Conservation (phyloP, 1,139 yeast species). For the Lodderomyces theae region DNA sequence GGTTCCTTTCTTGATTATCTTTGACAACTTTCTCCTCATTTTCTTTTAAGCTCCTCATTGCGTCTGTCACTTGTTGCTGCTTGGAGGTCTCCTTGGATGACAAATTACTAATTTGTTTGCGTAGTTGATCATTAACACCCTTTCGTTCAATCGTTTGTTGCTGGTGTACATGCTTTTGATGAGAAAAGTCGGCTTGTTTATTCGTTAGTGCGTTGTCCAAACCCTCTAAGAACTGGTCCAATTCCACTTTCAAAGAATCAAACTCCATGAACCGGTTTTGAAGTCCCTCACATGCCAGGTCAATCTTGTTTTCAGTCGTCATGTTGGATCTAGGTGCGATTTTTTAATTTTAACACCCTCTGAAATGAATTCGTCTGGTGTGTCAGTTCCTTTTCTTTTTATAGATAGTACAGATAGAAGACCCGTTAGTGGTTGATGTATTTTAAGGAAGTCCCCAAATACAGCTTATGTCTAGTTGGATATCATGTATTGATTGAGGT, state of each 20-base stretch:
- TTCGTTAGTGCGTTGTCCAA: constrained; percentile 8
- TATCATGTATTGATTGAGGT: too few relatives aligned
- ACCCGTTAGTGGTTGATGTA: too few relatives aligned
- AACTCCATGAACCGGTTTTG: constrained; percentile 7
- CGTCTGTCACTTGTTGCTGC: constrained; percentile 1
- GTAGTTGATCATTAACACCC: constrained; percentile 1
- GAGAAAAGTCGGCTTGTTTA: constrained; percentile 8
- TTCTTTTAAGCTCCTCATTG: constrained; percentile 17
- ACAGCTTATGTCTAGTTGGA: too few relatives aligned
- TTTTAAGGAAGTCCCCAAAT: too few relatives aligned
- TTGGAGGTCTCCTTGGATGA: constrained; percentile 1
- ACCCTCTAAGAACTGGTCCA: constrained; percentile 9
- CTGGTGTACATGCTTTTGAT: constrained; percentile 7
- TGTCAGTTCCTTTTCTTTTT: too few relatives aligned
- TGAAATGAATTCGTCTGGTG: too few relatives aligned
- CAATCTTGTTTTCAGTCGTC: not conserved
- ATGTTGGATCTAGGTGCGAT: too few relatives aligned
- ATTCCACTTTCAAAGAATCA: constrained; percentile 9
- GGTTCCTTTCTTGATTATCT: constrained; percentile 23
- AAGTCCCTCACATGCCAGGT: constrained; percentile 6
- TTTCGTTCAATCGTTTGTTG: constrained; percentile 5
- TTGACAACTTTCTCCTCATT: constrained; percentile 30
- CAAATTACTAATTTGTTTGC: not conserved
- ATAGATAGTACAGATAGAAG: too few relatives aligned
- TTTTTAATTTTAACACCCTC: too few relatives aligned